Base-by-base conservation (phyloP, 192 early-diverging fungal genomes). In the Backusella macrospora region DNA sequence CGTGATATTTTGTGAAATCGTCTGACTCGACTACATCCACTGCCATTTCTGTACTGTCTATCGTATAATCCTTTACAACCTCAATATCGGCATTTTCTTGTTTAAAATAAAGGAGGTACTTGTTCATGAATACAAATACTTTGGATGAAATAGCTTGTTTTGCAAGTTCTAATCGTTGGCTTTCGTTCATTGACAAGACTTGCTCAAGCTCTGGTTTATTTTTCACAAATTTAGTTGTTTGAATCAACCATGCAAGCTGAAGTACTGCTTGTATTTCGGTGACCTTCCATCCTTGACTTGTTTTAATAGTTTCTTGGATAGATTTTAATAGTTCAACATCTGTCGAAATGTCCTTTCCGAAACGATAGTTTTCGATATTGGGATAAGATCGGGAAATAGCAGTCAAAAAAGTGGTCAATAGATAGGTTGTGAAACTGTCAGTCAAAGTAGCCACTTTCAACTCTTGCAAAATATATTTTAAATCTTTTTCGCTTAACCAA, bases 71-170 rank as follows among this genome's bases (percentile, higher is more conserved):
- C 43, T 40, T 45, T 1, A 44, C 6, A 14, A 12, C 45, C 6
- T 45, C 45, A 39, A 23, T 38, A 23, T 70, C 39, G 7, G 26
- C 67, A 39, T 78, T 42, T 6, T 70, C 70, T 59, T 68, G 70
- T 70, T 76, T 74, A 71, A 86, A 87, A 14, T 82, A 84, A 18
- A 94, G 81, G 10, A 91, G 76, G 72, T 91, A 90, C 73, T 88
- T 83, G 26, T 83, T 85, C 21, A 89, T 87, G 76, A 92, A 91
- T 42, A 84, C 86, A 40, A 91, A 91, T 0, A 86, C 87, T 62
- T 86, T 79, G 62, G 82, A 78, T 29, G 77, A 75, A 15, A 89
- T 83, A 2, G 88, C 89, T 18, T 81, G 83, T 69, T 89, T 81
- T 6, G 85, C 84, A 21, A 89, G 81, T 47, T 68, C 68, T 49